These are phyloP conservation scores for Cyclotella sp. DNA, from an alignment of 108 stramenopile genomes.

Conservation along the genomic window DNA sequence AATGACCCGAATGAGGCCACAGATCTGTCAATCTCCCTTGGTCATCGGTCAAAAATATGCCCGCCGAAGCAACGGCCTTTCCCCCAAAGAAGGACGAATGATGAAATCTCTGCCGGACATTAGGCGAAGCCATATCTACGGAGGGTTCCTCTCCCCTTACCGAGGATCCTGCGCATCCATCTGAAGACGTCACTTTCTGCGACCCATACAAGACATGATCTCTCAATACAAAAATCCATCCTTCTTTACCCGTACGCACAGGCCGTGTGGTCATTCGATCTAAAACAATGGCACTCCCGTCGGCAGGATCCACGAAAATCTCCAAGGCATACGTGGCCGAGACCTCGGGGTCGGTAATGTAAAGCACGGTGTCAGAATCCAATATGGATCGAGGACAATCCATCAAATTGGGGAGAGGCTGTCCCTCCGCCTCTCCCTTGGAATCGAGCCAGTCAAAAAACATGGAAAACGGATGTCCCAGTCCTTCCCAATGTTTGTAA, in stretches of 20 bases:
- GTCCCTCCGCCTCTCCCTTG: slow-evolving; percentile 74
- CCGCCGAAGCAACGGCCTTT: slow-evolving; percentile 91
- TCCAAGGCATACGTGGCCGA: slow-evolving; percentile 66
- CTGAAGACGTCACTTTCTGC: slow-evolving; percentile 79
- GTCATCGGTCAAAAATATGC: slow-evolving; percentile 87
- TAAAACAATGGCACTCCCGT: slow-evolving; percentile 60
- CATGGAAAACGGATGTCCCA: slow-evolving; percentile 76
- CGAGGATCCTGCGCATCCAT: not conserved
- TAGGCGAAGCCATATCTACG: not conserved
- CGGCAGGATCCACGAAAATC: slow-evolving; percentile 54
- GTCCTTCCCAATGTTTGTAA: slow-evolving; percentile 83
- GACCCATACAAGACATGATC: slow-evolving; percentile 86
- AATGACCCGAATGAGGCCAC: slow-evolving; percentile 95
- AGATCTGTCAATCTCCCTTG: slow-evolving; percentile 79
- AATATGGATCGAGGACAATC: slow-evolving; percentile 79
- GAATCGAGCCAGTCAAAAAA: slow-evolving; percentile 93
- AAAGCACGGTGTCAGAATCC: slow-evolving; percentile 85
- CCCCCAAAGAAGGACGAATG: slow-evolving; percentile 94
- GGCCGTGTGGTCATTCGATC: slow-evolving; percentile 60
- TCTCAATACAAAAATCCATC: slow-evolving; percentile 92
- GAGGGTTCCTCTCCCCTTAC: not conserved
- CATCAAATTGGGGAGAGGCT: slow-evolving; percentile 67
- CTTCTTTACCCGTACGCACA: slow-evolving; percentile 79
- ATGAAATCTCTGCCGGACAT: slow-evolving; percentile 85
- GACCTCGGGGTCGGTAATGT: slow-evolving; percentile 70